Evolutionary conservation across 2,329 filamentous ascomycete species (phyloP).

Genomic region (Penicillium sp.): DNA sequence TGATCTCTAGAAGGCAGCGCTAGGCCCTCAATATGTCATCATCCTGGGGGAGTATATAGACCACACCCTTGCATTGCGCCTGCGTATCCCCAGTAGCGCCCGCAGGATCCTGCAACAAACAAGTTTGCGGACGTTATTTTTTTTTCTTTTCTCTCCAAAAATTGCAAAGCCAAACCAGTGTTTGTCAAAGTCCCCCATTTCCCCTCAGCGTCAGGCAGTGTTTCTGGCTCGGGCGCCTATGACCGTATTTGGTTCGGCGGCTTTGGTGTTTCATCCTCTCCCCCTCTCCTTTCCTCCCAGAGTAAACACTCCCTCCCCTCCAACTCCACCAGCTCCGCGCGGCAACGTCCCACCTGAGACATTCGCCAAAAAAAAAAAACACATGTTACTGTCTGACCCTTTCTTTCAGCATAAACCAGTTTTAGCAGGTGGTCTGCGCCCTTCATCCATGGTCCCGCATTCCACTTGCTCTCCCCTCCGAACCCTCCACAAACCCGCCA

Average conservation of each 20-base stretch:
- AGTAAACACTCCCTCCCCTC: slow-evolving; percentile 20
- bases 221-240: slow-evolving; percentile 27
- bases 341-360: slow-evolving; percentile 7
- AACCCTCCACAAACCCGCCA: slow-evolving; percentile 29
- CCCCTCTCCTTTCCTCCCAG: slow-evolving; percentile 16
- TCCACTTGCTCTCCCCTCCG: slow-evolving; percentile 29
- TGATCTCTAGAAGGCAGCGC: no score
- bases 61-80: slow-evolving; percentile 18
- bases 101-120: background rate
- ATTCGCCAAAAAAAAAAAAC: background rate
- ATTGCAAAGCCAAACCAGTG: background rate
- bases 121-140: background rate
- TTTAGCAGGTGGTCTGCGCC: slow-evolving; percentile 31
- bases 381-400: slow-evolving; percentile 1
- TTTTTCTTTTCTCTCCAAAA: background rate
- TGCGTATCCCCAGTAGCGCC: slow-evolving; percentile 9
- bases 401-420: no score
- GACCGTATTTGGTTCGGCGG: slow-evolving; percentile 25
- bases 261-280: slow-evolving; percentile 25
- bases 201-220: slow-evolving; percentile 6
- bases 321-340: slow-evolving; percentile 10
- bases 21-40: background rate
- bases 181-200: no score
- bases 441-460: slow-evolving; percentile 40
- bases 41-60: background rate